These are phyloP conservation scores for Cardiospermum halicacabum DNA, from an alignment of 345 rosid species.

Conservation along the genomic window DNA sequence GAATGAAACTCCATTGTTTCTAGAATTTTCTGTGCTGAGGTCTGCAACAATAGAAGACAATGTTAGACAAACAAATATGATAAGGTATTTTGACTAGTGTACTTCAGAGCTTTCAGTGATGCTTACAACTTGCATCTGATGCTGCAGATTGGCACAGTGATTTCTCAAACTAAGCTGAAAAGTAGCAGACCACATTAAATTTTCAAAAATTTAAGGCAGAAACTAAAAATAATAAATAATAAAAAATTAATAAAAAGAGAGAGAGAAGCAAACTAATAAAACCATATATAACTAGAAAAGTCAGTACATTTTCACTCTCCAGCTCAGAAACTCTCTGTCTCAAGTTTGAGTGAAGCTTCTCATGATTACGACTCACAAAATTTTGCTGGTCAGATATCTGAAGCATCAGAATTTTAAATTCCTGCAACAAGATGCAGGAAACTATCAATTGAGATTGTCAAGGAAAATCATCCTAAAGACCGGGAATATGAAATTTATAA, in stretches of 20 bases:
- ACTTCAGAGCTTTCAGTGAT: constrained; percentile 43
- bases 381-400: constrained; percentile 47
- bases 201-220: not conserved
- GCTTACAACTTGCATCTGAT: constrained; percentile 43
- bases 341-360: constrained; percentile 31
- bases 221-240: no score
- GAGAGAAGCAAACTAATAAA: not conserved
- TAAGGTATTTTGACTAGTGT: constrained; percentile 14
- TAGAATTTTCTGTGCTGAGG: constrained; percentile 41
- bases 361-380: constrained; percentile 34
- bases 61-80: not conserved
- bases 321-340: constrained; percentile 42
- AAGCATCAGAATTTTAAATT: constrained; percentile 41
- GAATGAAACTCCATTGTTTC: constrained; percentile 52
- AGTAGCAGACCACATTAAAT: not conserved
- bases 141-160: constrained; percentile 43
- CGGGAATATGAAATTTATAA: not conserved
- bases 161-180: constrained; percentile 48
- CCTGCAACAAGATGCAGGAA: constrained; percentile 37
- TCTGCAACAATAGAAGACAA: constrained; percentile 33
- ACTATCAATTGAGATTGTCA: constrained; percentile 8
- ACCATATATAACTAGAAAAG: not conserved
- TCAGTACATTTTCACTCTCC: constrained; percentile 65
- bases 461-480: not conserved
- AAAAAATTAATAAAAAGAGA: no score